phyloP scores from a whole-genome alignment of 2,329 filamentous ascomycete genomes.

The Botrytis tulipae region DNA sequence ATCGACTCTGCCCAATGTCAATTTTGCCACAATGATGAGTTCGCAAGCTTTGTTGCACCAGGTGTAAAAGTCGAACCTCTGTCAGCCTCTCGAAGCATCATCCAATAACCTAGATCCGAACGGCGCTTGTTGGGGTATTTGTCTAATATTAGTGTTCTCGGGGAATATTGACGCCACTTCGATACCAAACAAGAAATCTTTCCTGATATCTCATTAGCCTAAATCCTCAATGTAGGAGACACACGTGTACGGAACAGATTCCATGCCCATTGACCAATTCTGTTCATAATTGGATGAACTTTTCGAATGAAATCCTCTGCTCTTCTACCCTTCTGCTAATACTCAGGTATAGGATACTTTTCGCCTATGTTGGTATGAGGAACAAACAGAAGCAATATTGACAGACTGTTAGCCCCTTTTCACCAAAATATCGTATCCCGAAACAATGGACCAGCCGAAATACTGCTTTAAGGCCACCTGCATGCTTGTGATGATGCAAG shows the following conservation, averaged over 20 bases:
- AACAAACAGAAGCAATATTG: neutral
- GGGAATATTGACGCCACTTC: neutral
- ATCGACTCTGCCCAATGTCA: neutral
- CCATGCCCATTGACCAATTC: neutral
- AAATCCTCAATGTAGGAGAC: neutral
- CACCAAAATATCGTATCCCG: neutral
- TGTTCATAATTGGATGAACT: neutral
- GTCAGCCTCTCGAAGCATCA: neutral
- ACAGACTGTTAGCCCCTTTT: neutral
- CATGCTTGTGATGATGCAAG: constrained; percentile 5
- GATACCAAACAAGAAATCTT: neutral
- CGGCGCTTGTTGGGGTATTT: neutral
- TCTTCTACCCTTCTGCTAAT: neutral
- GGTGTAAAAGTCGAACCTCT: neutral
- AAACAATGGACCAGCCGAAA: constrained; percentile 4
- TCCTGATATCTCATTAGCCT: neutral
- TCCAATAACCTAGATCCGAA: neutral
- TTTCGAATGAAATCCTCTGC: neutral
- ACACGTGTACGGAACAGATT: neutral
- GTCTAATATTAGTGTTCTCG: neutral
- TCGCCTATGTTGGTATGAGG: neutral
- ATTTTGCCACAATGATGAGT: neutral
- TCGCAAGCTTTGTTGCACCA: neutral
- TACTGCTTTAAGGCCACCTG: neutral
- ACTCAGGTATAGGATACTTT: neutral